Evolutionary conservation across 1,139 yeast genomes (phyloP).

Genomic region (Candida pseudoviswanathii): DNA sequence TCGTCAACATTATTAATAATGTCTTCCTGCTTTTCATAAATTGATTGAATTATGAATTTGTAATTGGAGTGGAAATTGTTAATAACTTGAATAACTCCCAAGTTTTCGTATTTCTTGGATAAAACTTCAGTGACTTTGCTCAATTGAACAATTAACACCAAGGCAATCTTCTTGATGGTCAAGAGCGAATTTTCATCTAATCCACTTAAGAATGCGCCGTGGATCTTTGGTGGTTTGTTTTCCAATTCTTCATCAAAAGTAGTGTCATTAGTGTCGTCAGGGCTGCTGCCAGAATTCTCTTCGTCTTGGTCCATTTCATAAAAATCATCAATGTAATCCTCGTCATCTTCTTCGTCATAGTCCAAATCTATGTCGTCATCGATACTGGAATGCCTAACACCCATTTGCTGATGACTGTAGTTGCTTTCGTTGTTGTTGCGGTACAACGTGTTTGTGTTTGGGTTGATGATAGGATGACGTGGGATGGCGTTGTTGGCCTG

Average conservation of each 20-base stretch:
- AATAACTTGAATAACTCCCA: slow-evolving; percentile 45
- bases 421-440: slow-evolving; percentile 14
- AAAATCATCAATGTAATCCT: slow-evolving; percentile 11
- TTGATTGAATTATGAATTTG: slow-evolving; percentile 25
- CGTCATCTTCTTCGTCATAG: slow-evolving; percentile 13
- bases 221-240: slow-evolving; percentile 46
- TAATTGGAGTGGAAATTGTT: slow-evolving; percentile 34
- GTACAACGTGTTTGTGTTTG: slow-evolving; percentile 10
- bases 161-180: slow-evolving; percentile 44
- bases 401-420: slow-evolving; percentile 13
- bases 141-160: slow-evolving; percentile 49
- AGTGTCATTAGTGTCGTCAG: slow-evolving; percentile 19
- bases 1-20: slow-evolving; percentile 19
- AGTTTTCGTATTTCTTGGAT: slow-evolving; percentile 51
- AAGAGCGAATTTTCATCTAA: slow-evolving; percentile 45
- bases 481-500: neutral
- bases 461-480: slow-evolving; percentile 4
- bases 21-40: slow-evolving; percentile 26
- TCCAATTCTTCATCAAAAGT: slow-evolving; percentile 20
- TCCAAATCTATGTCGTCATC: slow-evolving; percentile 16
- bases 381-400: slow-evolving; percentile 13
- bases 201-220: slow-evolving; percentile 55
- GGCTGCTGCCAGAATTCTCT: slow-evolving; percentile 14
- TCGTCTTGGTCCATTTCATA: slow-evolving; percentile 12
- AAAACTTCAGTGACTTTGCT: slow-evolving; percentile 56